Evolutionary conservation across 352 stramenopile genomes (phyloP), one percentile per base, ranked within the genome.

Genomic region (Blastocystis sp.): DNA sequence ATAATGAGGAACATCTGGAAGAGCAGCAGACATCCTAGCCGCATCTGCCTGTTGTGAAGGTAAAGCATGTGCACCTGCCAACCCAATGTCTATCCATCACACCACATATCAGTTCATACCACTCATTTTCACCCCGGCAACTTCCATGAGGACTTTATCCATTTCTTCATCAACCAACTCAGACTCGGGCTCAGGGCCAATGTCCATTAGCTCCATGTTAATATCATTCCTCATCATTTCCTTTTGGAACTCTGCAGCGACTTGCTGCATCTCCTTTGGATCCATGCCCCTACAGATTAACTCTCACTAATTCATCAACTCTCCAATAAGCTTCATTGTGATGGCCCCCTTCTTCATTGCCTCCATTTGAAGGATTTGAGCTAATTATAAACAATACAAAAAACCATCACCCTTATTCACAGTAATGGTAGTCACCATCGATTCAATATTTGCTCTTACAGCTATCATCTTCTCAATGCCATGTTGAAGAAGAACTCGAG

Each of bases 121-220:
- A 5, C 42, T 46, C 3, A 74, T 11, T 5, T 24, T 77, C 65
- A 78, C 29, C 32, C 56, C 57, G 24, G 69, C 71, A 27, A 81
- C 57, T 69, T 88, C 66, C 3, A 57, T 51, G 27, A 74, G 66
- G 21, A 73, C 83, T 54, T 88, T 81, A 42, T 88, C 54, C 12
- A 43, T n/a, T 52, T 87, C 43, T 27, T 87, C 83, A 74, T 88
- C 83, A 19, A 57, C 83, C 42, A 61, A 65, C 14, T 35, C 59
- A 24, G 37, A 24, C 4, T 71, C 59, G 24, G 27, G n/a, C 16
- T 71, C 59, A 16, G 14, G 42, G 7, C 9, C n/a, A n/a, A n/a
- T n/a, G n/a, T n/a, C n/a, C 12, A 74, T 74, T 43, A 74, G 4
- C 6, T n/a, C 63, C 11, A 14, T 51, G 21, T 43, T 74, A 37